Evolutionary conservation across 768 basidiomycete genomes (phyloP).

Genomic region (Rhizopogon vinicolor): DNA sequence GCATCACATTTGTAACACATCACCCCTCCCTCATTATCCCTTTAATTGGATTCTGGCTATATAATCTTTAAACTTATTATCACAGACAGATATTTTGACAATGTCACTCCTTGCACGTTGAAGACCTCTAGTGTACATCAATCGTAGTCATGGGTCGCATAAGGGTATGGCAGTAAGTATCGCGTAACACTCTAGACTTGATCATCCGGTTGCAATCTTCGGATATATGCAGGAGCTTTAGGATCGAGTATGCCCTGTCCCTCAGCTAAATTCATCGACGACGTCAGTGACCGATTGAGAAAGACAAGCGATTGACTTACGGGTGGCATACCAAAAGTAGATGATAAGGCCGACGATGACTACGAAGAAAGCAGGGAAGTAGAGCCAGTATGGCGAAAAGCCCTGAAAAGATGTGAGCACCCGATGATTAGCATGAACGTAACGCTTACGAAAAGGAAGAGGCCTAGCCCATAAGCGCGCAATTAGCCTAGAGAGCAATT

Average conservation of each 20-base stretch:
- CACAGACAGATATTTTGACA: neutral
- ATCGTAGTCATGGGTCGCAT: neutral
- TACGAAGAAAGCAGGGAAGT: conserved; percentile 75
- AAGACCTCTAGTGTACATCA: neutral
- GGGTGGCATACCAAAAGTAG: conserved; percentile 84
- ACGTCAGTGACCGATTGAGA: conserved; percentile 3
- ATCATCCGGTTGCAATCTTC: conserved; percentile 14
- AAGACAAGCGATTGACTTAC: conserved; percentile 39
- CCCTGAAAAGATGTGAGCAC: conserved; percentile 42
- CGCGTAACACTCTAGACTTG: conserved; percentile 13
- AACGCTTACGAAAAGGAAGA: conserved; percentile 48
- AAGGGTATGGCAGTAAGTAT: conserved; percentile 4
- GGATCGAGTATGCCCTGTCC: conserved; percentile 66
- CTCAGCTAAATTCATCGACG: conserved; percentile 45
- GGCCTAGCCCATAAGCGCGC: conserved; percentile 20
- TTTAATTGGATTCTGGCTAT: conserved; percentile 25
- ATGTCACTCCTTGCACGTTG: neutral
- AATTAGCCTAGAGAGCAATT: conserved; percentile 3
- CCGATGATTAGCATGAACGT: neutral
- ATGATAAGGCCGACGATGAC: conserved; percentile 70
- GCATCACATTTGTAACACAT: conserved; percentile 14
- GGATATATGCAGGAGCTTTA: conserved; percentile 55
- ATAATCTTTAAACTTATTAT: conserved; percentile 4
- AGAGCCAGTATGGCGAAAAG: conserved; percentile 82
- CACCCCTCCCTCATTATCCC: conserved; percentile 10